Conservation (phyloP, 371 early-diverging fungal genomes). For the Mucor racemosus region DNA sequence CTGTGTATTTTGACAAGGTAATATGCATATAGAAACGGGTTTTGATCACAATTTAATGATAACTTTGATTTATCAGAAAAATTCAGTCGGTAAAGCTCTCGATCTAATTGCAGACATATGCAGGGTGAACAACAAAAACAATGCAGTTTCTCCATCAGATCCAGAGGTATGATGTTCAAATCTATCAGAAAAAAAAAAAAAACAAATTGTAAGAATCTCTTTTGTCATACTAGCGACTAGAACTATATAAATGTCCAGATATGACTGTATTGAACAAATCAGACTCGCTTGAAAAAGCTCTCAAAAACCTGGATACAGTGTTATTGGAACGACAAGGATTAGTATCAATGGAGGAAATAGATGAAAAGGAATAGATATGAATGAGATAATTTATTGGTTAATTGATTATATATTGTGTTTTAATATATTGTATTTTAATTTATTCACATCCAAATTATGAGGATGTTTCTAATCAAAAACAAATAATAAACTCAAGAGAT, state of each 20-base stretch:
- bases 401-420: too few species aligned
- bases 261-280: slow-evolving; percentile 28
- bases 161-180: slow-evolving; percentile 24
- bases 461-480: too few species aligned
- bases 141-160: slow-evolving; percentile 24
- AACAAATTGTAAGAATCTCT: background rate
- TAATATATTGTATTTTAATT: too few species aligned
- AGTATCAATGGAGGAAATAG: background rate
- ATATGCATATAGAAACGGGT: background rate
- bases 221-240: slow-evolving; percentile 21
- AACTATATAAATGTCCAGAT: slow-evolving; percentile 28
- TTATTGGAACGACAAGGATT: slow-evolving; percentile 27
- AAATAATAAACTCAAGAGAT: too few species aligned
- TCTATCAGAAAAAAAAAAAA: background rate
- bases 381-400: too few species aligned
- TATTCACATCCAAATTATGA: too few species aligned
- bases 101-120: slow-evolving; percentile 33
- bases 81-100: slow-evolving; percentile 25
- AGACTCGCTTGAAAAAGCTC: slow-evolving; percentile 11
- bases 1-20: slow-evolving; percentile 45
- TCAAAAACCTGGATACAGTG: slow-evolving; percentile 31
- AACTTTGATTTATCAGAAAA: slow-evolving; percentile 13
- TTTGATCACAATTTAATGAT: background rate
- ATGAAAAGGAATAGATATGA: background rate
- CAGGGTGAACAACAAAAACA: slow-evolving; percentile 32